Percentiles rank a stretch among this genome's conserved stretches.
These are phyloP conservation scores for Lablab purpureus DNA, from an alignment of 306 rosid species.

Conservation along the genomic window DNA sequence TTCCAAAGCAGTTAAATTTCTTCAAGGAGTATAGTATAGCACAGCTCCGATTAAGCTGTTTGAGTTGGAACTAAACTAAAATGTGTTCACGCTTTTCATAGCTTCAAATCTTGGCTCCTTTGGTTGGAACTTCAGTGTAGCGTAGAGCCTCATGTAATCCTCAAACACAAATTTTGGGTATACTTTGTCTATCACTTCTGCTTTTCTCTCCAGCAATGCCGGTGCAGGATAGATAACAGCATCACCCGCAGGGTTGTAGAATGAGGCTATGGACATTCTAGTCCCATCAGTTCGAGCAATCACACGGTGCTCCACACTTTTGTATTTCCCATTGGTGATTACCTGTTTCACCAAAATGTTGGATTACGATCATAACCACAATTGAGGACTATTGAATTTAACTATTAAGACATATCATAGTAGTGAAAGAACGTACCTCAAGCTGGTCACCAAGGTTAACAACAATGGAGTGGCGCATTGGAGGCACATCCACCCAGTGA, in stretches of 20 bases:
- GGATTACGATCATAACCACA: background rate
- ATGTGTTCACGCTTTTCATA: background rate
- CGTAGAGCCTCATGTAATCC: constrained; percentile 19
- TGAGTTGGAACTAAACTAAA: constrained; percentile 1
- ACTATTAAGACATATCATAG: background rate
- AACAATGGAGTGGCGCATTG: constrained; percentile 16
- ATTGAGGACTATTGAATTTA: background rate
- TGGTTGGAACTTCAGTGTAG: constrained; percentile 18
- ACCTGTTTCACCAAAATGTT: background rate
- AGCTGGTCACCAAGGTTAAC: constrained; percentile 21
- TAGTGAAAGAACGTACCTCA: background rate
- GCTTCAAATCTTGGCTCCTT: constrained; percentile 22
- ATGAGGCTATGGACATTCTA: constrained; percentile 18
- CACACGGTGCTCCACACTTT: constrained; percentile 8
- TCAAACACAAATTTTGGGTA: constrained; percentile 20
- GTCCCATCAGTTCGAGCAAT: constrained; percentile 5
- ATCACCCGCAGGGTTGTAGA: constrained; percentile 26
- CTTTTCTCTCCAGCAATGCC: background rate
- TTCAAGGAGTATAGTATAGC: background rate
- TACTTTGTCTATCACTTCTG: background rate
- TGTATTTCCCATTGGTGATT: constrained; percentile 10
- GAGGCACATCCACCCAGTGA: constrained; percentile 1
- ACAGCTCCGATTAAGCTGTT: background rate
- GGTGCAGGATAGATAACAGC: constrained; percentile 23
- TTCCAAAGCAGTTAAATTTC: background rate